phyloP scores from a whole-genome alignment of 768 basidiomycete genomes.

The Tylopilus rubrobrunneus region DNA sequence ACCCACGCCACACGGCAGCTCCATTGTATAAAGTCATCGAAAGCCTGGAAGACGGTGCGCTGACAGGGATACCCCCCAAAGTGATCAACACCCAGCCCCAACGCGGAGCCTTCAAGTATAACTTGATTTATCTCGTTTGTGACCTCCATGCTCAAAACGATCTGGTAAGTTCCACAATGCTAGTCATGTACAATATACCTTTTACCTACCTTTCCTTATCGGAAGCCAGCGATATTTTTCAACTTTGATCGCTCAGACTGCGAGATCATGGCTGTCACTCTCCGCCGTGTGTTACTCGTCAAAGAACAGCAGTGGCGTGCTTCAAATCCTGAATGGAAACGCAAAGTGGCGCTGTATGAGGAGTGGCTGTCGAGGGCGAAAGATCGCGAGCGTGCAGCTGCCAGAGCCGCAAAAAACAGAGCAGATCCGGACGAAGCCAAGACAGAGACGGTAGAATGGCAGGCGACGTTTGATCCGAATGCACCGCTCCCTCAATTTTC shows the following conservation, averaged over 20 bases:
- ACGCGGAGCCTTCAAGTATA: slow-evolving; percentile 30
- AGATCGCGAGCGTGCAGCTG: slow-evolving; percentile 43
- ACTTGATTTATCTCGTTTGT: slow-evolving; percentile 50
- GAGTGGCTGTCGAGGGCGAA: slow-evolving; percentile 45
- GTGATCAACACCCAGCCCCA: slow-evolving; percentile 34
- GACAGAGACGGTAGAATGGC: slow-evolving; percentile 38
- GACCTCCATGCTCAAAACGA: slow-evolving; percentile 54
- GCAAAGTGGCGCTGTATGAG: slow-evolving; percentile 49
- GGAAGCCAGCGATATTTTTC: slow-evolving; percentile 65
- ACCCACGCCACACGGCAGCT: slow-evolving; percentile 32
- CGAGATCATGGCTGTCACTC: slow-evolving; percentile 44
- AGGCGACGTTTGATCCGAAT: slow-evolving; percentile 52
- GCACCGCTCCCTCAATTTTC: slow-evolving; percentile 60
- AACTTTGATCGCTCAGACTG: slow-evolving; percentile 59
- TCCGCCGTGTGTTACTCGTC: slow-evolving; percentile 35
- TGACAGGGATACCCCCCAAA: slow-evolving; percentile 19
- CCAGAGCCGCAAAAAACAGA: slow-evolving; percentile 38
- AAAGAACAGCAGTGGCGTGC: slow-evolving; percentile 51
- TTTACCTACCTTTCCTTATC: neutral
- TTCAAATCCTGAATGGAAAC: slow-evolving; percentile 43
- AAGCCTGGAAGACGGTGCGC: slow-evolving; percentile 38
- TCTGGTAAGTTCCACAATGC: slow-evolving; percentile 40
- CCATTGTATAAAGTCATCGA: slow-evolving; percentile 38
- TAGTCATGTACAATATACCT: neutral
- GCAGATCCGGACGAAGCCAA: slow-evolving; percentile 26